phyloP scores from a whole-genome alignment of 768 basidiomycete species.

The Mycena indigotica region DNA sequence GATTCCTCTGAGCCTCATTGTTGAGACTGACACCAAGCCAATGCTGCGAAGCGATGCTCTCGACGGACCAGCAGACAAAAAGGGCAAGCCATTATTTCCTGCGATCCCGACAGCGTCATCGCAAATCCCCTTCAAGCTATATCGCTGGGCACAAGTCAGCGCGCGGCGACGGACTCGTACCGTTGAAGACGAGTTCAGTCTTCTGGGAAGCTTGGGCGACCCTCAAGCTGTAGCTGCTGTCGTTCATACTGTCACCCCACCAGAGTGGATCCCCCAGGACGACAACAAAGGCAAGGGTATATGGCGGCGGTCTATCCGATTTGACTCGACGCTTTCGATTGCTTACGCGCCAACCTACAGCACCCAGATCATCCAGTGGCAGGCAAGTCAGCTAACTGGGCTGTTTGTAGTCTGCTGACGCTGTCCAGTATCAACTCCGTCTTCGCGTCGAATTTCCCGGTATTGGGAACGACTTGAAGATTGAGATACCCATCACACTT shows the following conservation, averaged over 20 bases:
- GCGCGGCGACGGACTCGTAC: neutral
- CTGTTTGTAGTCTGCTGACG: neutral
- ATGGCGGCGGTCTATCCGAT: slow-evolving; percentile 9
- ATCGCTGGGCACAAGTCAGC: slow-evolving; percentile 1
- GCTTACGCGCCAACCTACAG: slow-evolving; percentile 11
- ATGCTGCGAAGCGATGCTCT: neutral
- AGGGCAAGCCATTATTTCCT: slow-evolving; percentile 17
- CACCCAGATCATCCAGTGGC: slow-evolving; percentile 8
- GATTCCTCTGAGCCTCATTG: slow-evolving; percentile 13
- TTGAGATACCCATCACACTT: slow-evolving; percentile 7
- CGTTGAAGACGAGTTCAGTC: slow-evolving; percentile 1
- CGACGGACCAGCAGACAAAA: slow-evolving; percentile 12
- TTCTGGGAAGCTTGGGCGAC: slow-evolving; percentile 11
- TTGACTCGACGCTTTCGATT: slow-evolving; percentile 5
- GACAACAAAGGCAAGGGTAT: slow-evolving; percentile 8
- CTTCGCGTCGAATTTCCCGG: slow-evolving; percentile 15
- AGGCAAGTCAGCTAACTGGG: neutral
- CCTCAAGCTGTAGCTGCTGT: slow-evolving; percentile 5
- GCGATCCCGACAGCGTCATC: slow-evolving; percentile 7
- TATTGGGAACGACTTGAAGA: slow-evolving; percentile 12
- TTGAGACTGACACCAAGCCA: slow-evolving; percentile 14
- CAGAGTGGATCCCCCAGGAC: slow-evolving; percentile 10
- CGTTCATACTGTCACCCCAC: neutral
- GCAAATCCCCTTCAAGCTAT: neutral
- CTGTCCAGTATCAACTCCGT: slow-evolving; percentile 3